Percentiles rank a stretch among this genome's conserved stretches.
These are phyloP conservation scores for Salix viminalis DNA, from an alignment of 345 rosid genomes.

Conservation along the genomic window DNA sequence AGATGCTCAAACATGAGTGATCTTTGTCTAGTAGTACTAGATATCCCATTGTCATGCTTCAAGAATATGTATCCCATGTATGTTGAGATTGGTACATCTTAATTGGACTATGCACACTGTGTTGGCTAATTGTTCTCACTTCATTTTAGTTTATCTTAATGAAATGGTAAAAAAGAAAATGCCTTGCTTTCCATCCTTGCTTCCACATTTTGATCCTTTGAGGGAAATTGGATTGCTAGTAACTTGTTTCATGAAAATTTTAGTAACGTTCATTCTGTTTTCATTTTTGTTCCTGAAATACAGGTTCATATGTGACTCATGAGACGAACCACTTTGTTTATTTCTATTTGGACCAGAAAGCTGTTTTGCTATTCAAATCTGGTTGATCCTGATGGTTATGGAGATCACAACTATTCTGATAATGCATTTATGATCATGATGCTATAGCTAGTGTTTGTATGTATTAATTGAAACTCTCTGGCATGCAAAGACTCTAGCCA, in stretches of 20 bases:
- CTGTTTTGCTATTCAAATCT: constrained; percentile 91
- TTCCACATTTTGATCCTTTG: neutral
- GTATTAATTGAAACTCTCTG: constrained; percentile 19
- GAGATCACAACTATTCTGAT: constrained; percentile 3
- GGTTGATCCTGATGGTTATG: constrained; percentile 29
- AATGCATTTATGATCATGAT: constrained; percentile 4
- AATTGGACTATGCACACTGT: neutral
- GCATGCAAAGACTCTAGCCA: constrained; percentile 21
- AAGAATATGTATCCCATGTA: neutral
- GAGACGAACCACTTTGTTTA: constrained; percentile 96
- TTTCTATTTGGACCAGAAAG: constrained; percentile 91
- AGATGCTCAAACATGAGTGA: neutral
- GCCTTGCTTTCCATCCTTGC: too few relatives aligned
- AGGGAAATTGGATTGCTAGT: neutral
- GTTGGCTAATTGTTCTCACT: neutral
- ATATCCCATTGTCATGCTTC: neutral
- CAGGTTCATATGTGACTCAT: constrained; percentile 96
- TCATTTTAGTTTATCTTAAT: neutral
- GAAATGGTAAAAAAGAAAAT: neutral
- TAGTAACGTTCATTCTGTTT: neutral
- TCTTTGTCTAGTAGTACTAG: neutral
- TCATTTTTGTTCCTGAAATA: neutral
- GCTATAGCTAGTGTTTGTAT: constrained; percentile 29
- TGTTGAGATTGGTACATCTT: neutral
- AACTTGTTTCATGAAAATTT: neutral